phyloP scores from a whole-genome alignment of 345 rosid genomes.

The Geranium brycei region DNA sequence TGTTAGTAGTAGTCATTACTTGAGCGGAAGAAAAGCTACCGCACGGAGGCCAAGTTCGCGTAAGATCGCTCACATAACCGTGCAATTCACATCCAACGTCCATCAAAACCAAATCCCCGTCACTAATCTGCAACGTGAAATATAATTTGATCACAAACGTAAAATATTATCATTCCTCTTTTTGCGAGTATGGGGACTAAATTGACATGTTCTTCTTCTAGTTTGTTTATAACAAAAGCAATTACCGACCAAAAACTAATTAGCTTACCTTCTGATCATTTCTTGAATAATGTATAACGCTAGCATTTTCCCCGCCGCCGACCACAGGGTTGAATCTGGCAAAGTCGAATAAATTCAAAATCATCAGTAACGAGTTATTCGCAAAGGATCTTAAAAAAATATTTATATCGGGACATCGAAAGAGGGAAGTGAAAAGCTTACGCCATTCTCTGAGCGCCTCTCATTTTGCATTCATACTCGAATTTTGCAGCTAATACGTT shows the following conservation, averaged over 20 bases:
- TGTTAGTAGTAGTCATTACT: conserved; percentile 26
- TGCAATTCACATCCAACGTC: conserved; percentile 96
- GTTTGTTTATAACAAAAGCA: too few relatives aligned
- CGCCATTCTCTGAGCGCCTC: conserved; percentile 99
- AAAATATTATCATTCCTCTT: too few relatives aligned
- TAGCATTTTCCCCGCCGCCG: conserved; percentile 86
- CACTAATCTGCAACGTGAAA: conserved; percentile 41
- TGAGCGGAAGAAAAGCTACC: conserved; percentile 71
- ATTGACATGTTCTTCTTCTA: too few relatives aligned
- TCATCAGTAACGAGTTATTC: conserved; percentile 2
- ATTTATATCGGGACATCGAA: conserved; percentile 1
- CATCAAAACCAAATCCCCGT: conserved; percentile 88
- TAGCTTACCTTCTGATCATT: conserved; percentile 75
- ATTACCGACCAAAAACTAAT: not conserved
- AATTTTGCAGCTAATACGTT: conserved; percentile 62
- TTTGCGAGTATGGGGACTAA: too few relatives aligned
- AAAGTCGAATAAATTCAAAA: conserved; percentile 7
- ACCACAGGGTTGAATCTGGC: conserved; percentile 87
- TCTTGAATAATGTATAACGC: conserved; percentile 85
- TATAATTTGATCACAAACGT: not conserved
- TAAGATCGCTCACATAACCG: conserved; percentile 90
- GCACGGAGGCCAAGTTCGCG: conserved; percentile 88
- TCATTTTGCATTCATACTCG: conserved; percentile 81
- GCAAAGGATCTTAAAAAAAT: not conserved
- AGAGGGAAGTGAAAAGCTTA: conserved; percentile 32